These are phyloP conservation scores for Botrytis byssoidea DNA, from an alignment of 2,329 filamentous ascomycete genomes.

Conservation along the genomic window DNA sequence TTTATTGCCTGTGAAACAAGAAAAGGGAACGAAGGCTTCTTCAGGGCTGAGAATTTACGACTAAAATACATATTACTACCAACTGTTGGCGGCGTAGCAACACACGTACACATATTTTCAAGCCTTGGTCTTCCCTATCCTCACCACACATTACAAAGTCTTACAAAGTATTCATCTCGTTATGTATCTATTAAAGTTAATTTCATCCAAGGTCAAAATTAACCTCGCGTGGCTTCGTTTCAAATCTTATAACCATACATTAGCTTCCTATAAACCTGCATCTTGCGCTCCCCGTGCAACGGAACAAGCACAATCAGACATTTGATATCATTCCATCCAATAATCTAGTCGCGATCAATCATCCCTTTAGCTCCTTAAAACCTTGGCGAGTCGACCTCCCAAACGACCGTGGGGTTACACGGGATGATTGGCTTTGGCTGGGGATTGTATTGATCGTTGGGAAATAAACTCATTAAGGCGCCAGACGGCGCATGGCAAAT, in stretches of 20 bases:
- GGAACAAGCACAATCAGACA: background rate
- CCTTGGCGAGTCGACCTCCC: background rate
- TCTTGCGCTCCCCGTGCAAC: background rate
- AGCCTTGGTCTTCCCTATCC: background rate
- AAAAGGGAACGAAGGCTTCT: background rate
- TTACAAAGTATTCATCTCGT: background rate
- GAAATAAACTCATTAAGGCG: background rate
- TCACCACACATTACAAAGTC: background rate
- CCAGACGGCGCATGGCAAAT: background rate
- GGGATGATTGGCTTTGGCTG: background rate
- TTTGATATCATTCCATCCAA: background rate
- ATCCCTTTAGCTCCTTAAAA: background rate
- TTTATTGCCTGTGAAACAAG: background rate
- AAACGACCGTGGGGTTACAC: background rate
- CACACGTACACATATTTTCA: background rate
- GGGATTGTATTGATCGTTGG: background rate
- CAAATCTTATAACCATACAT: background rate
- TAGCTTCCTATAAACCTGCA: background rate
- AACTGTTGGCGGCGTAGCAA: slow-evolving; percentile 10
- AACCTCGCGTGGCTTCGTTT: slow-evolving; percentile 3
- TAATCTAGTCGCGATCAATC: background rate
- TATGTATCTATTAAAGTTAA: background rate
- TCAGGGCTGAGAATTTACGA: background rate
- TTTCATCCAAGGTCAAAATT: background rate
- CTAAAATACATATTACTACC: background rate